Conservation (phyloP, 2,329 filamentous ascomycete species). For the Ceratocystiopsis sp. region DNA sequence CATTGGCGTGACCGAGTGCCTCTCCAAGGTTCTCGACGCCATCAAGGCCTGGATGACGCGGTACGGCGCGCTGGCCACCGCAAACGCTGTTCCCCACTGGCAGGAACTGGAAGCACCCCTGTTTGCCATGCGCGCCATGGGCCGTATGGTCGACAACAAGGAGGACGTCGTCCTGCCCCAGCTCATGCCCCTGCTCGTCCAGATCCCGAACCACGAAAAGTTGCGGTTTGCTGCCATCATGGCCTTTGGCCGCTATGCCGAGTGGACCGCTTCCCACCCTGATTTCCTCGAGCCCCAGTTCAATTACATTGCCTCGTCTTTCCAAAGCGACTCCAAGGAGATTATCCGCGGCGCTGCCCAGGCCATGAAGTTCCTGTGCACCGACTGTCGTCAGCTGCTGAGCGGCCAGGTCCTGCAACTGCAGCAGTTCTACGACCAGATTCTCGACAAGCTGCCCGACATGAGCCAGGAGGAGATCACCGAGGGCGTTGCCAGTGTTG, state of each 20-base stretch:
- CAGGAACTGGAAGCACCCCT: slow-evolving; percentile 89
- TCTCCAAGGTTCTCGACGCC: slow-evolving; percentile 71
- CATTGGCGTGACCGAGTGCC: slow-evolving; percentile 79
- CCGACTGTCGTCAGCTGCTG: slow-evolving; percentile 77
- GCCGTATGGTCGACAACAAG: slow-evolving; percentile 82
- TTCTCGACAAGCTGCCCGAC: slow-evolving; percentile 70
- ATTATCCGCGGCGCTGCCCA: slow-evolving; percentile 83
- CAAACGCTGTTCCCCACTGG: slow-evolving; percentile 75
- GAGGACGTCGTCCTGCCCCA: slow-evolving; percentile 77
- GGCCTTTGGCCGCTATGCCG: slow-evolving; percentile 89
- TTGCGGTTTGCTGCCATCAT: slow-evolving; percentile 97
- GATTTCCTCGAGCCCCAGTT: slow-evolving; percentile 86
- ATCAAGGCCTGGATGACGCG: slow-evolving; percentile 80
- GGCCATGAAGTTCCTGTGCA: slow-evolving; percentile 93
- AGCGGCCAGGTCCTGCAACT: slow-evolving; percentile 71
- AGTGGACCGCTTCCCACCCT: slow-evolving; percentile 90
- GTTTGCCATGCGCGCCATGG: slow-evolving; percentile 91
- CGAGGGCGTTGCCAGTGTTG: slow-evolving; percentile 82
- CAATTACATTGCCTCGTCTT: slow-evolving; percentile 87
- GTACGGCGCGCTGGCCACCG: slow-evolving; percentile 59
- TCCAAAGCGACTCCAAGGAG: slow-evolving; percentile 75
- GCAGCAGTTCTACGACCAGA: slow-evolving; percentile 81
- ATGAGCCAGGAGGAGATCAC: slow-evolving; percentile 91
- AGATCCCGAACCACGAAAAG: slow-evolving; percentile 92
- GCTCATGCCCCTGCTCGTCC: slow-evolving; percentile 82